Percentiles rank a stretch among this genome's conserved stretches.
These are phyloP conservation scores for Xylariaceae sp. DNA, from an alignment of 2,329 filamentous ascomycete genomes.

Conservation along the genomic window DNA sequence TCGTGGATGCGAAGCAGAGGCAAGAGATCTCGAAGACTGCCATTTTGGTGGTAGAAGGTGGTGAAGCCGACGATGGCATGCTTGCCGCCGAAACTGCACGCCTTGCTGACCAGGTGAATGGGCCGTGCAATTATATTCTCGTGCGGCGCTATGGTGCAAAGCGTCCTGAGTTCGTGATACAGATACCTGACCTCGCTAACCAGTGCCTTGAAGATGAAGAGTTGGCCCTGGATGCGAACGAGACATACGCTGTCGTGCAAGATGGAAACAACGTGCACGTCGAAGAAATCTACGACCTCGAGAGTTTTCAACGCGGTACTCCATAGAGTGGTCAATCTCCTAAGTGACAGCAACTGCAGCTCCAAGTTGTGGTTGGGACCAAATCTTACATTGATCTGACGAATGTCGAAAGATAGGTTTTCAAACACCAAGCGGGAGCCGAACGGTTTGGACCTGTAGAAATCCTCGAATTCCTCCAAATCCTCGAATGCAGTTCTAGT, in stretches of 20 bases:
- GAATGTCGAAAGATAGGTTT: constrained; percentile 43
- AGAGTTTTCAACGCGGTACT: constrained; percentile 38
- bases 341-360: constrained; percentile 42
- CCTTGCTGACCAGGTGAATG: constrained; percentile 50
- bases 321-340: constrained; percentile 41
- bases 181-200: constrained; percentile 54
- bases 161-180: constrained; percentile 54
- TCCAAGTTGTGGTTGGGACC: constrained; percentile 50
- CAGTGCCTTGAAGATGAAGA: constrained; percentile 54
- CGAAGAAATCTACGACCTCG: constrained; percentile 42
- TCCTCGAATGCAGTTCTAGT: constrained; percentile 34
- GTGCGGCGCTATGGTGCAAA: constrained; percentile 49
- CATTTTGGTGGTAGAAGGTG: constrained; percentile 47
- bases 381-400: constrained; percentile 41
- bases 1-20: constrained; percentile 45
- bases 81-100: constrained; percentile 51
- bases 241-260: constrained; percentile 56
- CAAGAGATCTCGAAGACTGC: constrained; percentile 50
- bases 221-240: constrained; percentile 38
- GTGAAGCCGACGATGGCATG: constrained; percentile 52
- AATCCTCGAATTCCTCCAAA: constrained; percentile 26
- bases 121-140: constrained; percentile 48
- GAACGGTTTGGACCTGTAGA: constrained; percentile 48
- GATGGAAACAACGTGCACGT: constrained; percentile 47
- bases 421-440: constrained; percentile 53